phyloP scores from a whole-genome alignment of 176 grass and related monocot species.

The Chloris gayana region DNA sequence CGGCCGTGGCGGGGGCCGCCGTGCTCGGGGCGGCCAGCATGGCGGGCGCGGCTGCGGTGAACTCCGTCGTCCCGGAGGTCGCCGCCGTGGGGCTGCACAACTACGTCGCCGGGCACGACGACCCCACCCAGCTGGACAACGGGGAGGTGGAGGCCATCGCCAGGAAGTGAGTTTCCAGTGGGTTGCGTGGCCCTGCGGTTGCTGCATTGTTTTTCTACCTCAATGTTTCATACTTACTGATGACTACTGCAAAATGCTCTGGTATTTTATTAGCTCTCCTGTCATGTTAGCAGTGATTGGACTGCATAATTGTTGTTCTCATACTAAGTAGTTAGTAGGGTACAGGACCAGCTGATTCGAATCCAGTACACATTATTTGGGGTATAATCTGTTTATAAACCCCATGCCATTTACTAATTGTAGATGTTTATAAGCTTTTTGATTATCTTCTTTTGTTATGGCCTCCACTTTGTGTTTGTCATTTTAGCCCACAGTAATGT shows the following conservation, averaged over 20 bases:
- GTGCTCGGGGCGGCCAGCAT: slow-evolving; percentile 66
- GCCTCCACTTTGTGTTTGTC: neutral
- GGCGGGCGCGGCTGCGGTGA: slow-evolving; percentile 58
- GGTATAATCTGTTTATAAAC: neutral
- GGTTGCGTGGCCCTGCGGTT: neutral
- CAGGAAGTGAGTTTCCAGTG: slow-evolving; percentile 56
- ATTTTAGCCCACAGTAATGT: neutral
- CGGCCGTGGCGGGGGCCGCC: slow-evolving; percentile 52
- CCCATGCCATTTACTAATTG: neutral
- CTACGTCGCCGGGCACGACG: slow-evolving; percentile 70
- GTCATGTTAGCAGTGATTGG: neutral
- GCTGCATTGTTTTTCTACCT: neutral
- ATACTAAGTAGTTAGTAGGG: neutral
- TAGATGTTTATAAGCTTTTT: neutral
- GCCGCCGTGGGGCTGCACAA: slow-evolving; percentile 83
- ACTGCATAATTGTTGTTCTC: neutral
- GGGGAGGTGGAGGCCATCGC: slow-evolving; percentile 79
- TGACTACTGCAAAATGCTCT: neutral
- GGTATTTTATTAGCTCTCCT: neutral
- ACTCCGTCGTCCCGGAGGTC: slow-evolving; percentile 77
- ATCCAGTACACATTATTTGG: neutral
- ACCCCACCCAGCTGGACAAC: slow-evolving; percentile 60
- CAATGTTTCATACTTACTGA: neutral
- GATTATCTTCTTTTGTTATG: slow-evolving; percentile 20
- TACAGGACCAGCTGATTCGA: neutral